These are phyloP conservation scores for Coemansia asiatica DNA, from an alignment of 192 early-diverging fungal genomes.

Conservation along the genomic window DNA sequence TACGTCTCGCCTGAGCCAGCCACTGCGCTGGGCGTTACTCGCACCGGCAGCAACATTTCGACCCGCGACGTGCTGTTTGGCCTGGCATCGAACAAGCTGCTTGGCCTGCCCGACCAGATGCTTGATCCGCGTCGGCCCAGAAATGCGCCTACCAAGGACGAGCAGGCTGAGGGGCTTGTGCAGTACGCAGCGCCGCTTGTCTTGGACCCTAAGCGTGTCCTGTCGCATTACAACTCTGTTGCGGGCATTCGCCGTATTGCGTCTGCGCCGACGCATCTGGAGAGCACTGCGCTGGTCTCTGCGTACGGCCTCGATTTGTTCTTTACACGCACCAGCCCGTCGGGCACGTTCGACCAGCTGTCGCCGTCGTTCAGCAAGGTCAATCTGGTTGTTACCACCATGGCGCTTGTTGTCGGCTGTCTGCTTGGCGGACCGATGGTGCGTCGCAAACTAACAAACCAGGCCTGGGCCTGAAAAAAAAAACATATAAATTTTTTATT, in stretches of 20 bases:
- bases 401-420: conserved; percentile 73
- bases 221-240: conserved; percentile 70
- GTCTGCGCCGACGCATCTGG: conserved; percentile 77
- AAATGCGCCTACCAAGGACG: conserved; percentile 65
- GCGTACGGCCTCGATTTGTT: conserved; percentile 92
- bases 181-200: conserved; percentile 72
- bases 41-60: conserved; percentile 83
- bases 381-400: conserved; percentile 79
- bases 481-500: neutral
- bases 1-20: conserved; percentile 77
- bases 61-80: conserved; percentile 77
- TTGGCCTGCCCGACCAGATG: conserved; percentile 56
- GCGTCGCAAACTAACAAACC: conserved; percentile 57
- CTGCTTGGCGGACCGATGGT: conserved; percentile 75
- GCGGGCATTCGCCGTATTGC: conserved; percentile 66
- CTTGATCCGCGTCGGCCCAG: conserved; percentile 84
- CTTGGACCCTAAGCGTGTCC: conserved; percentile 74
- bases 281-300: conserved; percentile 90
- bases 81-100: conserved; percentile 42
- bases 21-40: conserved; percentile 79
- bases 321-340: conserved; percentile 78
- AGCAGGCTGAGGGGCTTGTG: conserved; percentile 85
- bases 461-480: conserved; percentile 55
- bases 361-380: conserved; percentile 90
- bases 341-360: conserved; percentile 89